phyloP scores from a whole-genome alignment of 2,329 filamentous ascomycete species.

The Rhynchosporium graminicola region DNA sequence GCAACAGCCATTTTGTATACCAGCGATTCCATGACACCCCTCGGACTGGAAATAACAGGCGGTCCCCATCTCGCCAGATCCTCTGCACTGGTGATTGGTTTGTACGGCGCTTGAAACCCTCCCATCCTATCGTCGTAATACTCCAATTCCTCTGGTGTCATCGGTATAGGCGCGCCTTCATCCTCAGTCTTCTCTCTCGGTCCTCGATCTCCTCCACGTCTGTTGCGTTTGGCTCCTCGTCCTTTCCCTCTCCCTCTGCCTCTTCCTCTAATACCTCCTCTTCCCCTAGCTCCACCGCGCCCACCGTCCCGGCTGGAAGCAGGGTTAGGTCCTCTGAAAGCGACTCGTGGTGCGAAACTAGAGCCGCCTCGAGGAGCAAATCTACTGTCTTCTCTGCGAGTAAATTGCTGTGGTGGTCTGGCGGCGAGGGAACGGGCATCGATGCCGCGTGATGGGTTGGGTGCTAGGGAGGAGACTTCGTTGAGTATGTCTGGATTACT shows the following conservation, averaged over 20 bases:
- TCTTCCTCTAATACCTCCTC: constrained; percentile 22
- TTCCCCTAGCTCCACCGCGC: constrained; percentile 41
- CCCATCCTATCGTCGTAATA: constrained; percentile 31
- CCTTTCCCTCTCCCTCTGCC: constrained; percentile 37
- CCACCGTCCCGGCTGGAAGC: constrained; percentile 19
- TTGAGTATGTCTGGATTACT: constrained; percentile 30
- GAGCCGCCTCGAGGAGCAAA: constrained; percentile 1
- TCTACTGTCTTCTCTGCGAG: constrained; percentile 24
- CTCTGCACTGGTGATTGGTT: constrained; percentile 32
- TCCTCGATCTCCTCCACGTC: constrained; percentile 12
- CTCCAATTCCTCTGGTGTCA: constrained; percentile 30
- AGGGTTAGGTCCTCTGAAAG: constrained; percentile 21
- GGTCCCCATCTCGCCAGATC: constrained; percentile 31
- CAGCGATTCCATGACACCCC: constrained; percentile 33
- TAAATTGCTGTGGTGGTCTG: constrained; percentile 31
- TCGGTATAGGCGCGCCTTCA: constrained; percentile 21
- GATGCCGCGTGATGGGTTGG: constrained; percentile 33
- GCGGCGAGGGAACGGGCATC: constrained; percentile 41
- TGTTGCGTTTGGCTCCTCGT: constrained; percentile 4
- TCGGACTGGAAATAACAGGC: constrained; percentile 31
- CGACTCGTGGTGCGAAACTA: not conserved
- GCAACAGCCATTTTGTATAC: constrained; percentile 35
- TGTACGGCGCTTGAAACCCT: constrained; percentile 34
- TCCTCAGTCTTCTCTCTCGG: constrained; percentile 31
- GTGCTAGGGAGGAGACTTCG: constrained; percentile 36